Base-by-base conservation (phyloP, 1,284 basidiomycete genomes). In the Fomitopsis pinicola region DNA sequence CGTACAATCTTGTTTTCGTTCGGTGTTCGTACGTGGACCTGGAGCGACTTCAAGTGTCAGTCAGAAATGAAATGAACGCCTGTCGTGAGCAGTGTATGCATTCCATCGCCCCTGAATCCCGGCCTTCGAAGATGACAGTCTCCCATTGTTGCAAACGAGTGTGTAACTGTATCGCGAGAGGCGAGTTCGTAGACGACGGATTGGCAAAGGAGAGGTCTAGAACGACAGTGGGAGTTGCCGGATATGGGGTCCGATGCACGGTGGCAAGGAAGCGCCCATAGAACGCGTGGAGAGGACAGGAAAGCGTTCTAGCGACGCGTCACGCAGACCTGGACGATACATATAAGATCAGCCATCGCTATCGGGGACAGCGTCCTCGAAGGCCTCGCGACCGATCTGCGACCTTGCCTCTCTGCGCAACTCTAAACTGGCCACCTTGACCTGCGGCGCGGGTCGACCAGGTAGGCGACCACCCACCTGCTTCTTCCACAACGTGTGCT, bases 401-500 rank as follows among this genome's bases (percentile, higher is more conserved):
- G 5, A n/a, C 48, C 36, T 35, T 26, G 35, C 22, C 19, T 36
- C 6, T 17, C 5, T 17, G n/a, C 36, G n/a, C 19, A 38, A 38
- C 35, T 36, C 17, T 30, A 26, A 8, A 10, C n/a, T 54, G 0
- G 14, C 36, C 17, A 54, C 19, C 5, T 4, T 38, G 30, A 35
- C 38, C 59, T 55, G 50, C 58, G 42, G 40, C 33, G 52, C 44
- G 30, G 26, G 53, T 52, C 52, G 19, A 35, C 42, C 44, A 36
- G 42, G 59, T 55, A 55, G 3, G 59, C 38, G n/a, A 26, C 35
- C 42, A 44, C 17, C 38, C 44, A 22, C 44, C 58, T 62, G 48
- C 58, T 62, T 68, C 65, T 62, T 54, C 59, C 59, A 64, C 69
- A 75, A 72, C 75, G 74, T 76, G 74, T 64, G 66, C 71, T 73